Conservation (phyloP, 768 basidiomycete genomes). For the Obba rivulosa region DNA sequence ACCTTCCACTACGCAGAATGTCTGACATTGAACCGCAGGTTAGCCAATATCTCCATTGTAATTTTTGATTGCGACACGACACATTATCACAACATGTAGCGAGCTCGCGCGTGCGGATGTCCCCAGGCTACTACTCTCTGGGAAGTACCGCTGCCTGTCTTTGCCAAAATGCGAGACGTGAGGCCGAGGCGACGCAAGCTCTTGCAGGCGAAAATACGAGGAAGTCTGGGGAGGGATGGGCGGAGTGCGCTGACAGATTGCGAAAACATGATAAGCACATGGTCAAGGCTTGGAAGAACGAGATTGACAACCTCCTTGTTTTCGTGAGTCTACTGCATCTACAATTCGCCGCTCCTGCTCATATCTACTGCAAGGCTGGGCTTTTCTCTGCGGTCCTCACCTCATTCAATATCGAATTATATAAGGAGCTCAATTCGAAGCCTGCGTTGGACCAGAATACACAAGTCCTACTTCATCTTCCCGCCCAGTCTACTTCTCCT, state of each 20-base stretch:
- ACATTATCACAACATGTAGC: no score
- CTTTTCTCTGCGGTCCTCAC: conserved; percentile 12
- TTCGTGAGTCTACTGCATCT: conserved; percentile 1
- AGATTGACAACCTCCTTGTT: conserved; percentile 9
- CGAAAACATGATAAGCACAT: neutral
- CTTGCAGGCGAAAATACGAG: no score
- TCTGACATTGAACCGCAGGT: no score
- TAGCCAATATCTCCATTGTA: no score
- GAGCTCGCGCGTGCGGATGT: no score
- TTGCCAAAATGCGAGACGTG: no score
- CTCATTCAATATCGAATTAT: conserved; percentile 9
- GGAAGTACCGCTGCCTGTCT: no score
- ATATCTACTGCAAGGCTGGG: conserved; percentile 4
- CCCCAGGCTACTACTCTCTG: no score
- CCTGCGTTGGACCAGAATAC: neutral
- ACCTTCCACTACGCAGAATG: no score
- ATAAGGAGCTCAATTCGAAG: conserved; percentile 1
- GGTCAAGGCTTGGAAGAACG: conserved; percentile 6
- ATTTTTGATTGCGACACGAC: no score
- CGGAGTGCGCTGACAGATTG: neutral
- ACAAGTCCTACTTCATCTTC: neutral
- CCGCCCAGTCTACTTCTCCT: neutral
- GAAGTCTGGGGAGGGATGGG: no score
- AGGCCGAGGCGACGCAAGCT: no score
- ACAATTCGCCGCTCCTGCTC: neutral